Evolutionary conservation across 345 rosid genomes (phyloP).

Genomic region (Cardamine chenopodiifolia): DNA sequence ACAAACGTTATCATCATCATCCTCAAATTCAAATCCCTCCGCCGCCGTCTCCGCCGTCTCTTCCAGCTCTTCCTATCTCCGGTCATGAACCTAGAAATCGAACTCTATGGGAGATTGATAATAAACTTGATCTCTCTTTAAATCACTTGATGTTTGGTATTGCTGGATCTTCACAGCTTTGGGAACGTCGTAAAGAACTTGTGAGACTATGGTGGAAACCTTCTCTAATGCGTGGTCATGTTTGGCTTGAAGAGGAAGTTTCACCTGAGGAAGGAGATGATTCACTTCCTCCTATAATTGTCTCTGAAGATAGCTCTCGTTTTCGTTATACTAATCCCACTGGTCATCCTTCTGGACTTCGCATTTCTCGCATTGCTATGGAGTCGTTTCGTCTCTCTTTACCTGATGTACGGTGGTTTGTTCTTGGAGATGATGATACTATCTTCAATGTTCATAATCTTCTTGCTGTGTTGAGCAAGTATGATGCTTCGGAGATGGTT

Average conservation of each 20-base stretch:
- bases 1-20: slow-evolving; percentile 36
- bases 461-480: slow-evolving; percentile 66
- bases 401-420: slow-evolving; percentile 78
- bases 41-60: slow-evolving; percentile 34
- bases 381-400: slow-evolving; percentile 73
- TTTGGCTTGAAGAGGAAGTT: slow-evolving; percentile 80
- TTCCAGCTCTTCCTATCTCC: slow-evolving; percentile 8
- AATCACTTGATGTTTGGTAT: slow-evolving; percentile 82
- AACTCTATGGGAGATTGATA: slow-evolving; percentile 43
- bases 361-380: slow-evolving; percentile 73
- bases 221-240: slow-evolving; percentile 70
- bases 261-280: slow-evolving; percentile 49
- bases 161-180: slow-evolving; percentile 79
- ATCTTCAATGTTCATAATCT: slow-evolving; percentile 73
- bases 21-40: slow-evolving; percentile 12
- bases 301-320: slow-evolving; percentile 84
- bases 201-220: slow-evolving; percentile 90
- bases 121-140: slow-evolving; percentile 40
- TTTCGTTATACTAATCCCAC: slow-evolving; percentile 92
- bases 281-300: slow-evolving; percentile 69
- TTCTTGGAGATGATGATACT: slow-evolving; percentile 93
- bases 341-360: slow-evolving; percentile 91
- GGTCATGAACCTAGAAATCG: slow-evolving; percentile 46
- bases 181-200: slow-evolving; percentile 79
- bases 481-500: slow-evolving; percentile 74